These are phyloP conservation scores for Rubia balearica DNA, from an alignment of 305 asterid species.

Conservation along the genomic window DNA sequence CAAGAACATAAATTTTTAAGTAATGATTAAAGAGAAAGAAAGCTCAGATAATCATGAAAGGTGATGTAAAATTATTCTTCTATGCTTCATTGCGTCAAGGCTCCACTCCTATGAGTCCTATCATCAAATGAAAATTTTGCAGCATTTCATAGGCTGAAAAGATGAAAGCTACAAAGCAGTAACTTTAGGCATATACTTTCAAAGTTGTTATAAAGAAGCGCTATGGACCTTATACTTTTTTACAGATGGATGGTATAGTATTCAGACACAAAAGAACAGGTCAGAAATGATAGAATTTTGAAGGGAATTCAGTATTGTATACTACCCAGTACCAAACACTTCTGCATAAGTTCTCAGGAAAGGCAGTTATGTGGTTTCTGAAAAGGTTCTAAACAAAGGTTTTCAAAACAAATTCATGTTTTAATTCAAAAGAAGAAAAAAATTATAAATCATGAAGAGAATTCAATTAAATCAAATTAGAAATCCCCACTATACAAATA, in stretches of 20 bases:
- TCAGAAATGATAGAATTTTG: neutral
- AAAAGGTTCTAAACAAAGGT: neutral
- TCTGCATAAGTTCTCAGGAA: neutral
- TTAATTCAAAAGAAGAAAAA: no score
- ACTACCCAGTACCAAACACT: neutral
- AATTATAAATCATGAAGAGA: neutral
- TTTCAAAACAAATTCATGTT: neutral
- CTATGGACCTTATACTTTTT: neutral
- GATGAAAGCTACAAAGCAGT: conserved; percentile 1
- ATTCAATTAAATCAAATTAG: neutral
- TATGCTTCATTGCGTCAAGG: neutral
- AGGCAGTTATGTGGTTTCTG: neutral
- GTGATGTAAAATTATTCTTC: neutral
- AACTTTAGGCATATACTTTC: neutral
- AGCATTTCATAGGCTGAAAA: neutral
- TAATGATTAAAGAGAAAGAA: conserved; percentile 11
- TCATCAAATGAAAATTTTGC: neutral
- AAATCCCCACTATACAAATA: no score
- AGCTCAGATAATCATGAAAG: neutral
- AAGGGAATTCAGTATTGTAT: neutral
- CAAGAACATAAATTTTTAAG: conserved; percentile 15
- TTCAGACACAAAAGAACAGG: neutral
- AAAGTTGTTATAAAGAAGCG: neutral
- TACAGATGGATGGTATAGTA: neutral
- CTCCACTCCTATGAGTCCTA: neutral